Base-by-base conservation (phyloP, 2,329 filamentous ascomycete genomes). In the Plenodomus lindquistii region DNA sequence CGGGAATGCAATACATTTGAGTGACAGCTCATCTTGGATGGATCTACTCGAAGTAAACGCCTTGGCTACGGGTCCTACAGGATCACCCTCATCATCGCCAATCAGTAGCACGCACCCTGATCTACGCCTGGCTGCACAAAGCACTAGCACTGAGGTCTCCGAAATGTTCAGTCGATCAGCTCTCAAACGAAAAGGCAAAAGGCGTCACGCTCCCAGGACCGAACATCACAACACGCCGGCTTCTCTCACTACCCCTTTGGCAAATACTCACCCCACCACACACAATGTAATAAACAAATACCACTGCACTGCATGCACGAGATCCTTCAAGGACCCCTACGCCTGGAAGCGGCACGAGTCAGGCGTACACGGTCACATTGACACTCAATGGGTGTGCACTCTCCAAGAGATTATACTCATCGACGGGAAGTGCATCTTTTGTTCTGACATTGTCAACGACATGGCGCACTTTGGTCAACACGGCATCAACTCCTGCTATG, bases 281-380 rank as follows among this genome's bases (percentile, higher is more conserved):
- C 27, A 22, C 18, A 2, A 22, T 24, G 10, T 10, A 24, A 24
- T 19, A 1, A 46, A 42, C 1, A 24, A 5, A 5, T 59, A 37
- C 22, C 35, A 46, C 0, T 57, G 57, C 19, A 60, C 54, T 1
- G 45, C 41, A 2, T 60, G 57, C 20, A 20, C 29, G 1, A 40
- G 42, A 13, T 20, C 48, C 1, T 60, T 60, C 46, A 50, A 49
- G 10, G 35, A 46, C 15, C 13, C 15, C 6, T 57, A 40, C 7
- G 36, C 18, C 2, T 60, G 50, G 57, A 57, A 52, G 38, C 39
- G 57, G 37, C 57, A 60, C 35, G 55, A 59, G 24, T 18, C 22
- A 1, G 36, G 41, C 13, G 53, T 54, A 9, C 55, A 60, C 18
- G 42, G 37, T 10, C 48, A 40, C 29, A 45, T 42, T 13, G 39